Base-by-base conservation (phyloP, 176 grass and related monocot genomes). In the Tuctoria greenei region DNA sequence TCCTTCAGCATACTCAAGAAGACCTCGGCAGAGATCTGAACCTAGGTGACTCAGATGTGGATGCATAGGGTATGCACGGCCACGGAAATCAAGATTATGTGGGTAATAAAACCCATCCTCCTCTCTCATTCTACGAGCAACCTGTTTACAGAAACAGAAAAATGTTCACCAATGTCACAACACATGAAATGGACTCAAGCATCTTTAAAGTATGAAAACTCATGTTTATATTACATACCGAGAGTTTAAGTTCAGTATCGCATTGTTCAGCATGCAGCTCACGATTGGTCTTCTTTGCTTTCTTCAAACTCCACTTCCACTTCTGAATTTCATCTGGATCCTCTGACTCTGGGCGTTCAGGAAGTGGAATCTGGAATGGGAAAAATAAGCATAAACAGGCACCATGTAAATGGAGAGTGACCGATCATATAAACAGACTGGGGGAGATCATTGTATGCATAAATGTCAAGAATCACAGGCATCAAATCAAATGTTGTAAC, bases 21-120 rank as follows among this genome's bases (percentile, higher is more conserved):
- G 68, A 77, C 94, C 94, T 51, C 94, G 88, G 44, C 94, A 97
- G 45, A 93, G 79, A 86, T 97, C 94, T 72, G 94, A 97, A 66
- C 84, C 85, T 77, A 97, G 82, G 83, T 97, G 94, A 72, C 79
- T 93, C 52, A 97, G 71, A 83, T 97, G 94, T 89, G 94, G 83
- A 82, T 97, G 94, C 91, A 97, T 91, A 36, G 94, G 94, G 54
- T 97, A 97, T 39, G 91, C 91, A 72, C 94, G 90, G 20, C 94
- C 94, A 71, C 94, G 86, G 20, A 97, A 97, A 73, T 97, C 94
- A 1, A 97, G 71, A 81, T 93, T 97, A 64, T 97, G 95, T 50
- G 95, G 91, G 82, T 97, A 97, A 84, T 93, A 88, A 85, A 97
- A 97, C 38, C 88, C 95, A 80, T 83, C 95, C 79, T 97, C 95